Percentiles rank a stretch among this genome's conserved stretches.
phyloP scores from a whole-genome alignment of 345 rosid species.

The Linum usitatissimum region DNA sequence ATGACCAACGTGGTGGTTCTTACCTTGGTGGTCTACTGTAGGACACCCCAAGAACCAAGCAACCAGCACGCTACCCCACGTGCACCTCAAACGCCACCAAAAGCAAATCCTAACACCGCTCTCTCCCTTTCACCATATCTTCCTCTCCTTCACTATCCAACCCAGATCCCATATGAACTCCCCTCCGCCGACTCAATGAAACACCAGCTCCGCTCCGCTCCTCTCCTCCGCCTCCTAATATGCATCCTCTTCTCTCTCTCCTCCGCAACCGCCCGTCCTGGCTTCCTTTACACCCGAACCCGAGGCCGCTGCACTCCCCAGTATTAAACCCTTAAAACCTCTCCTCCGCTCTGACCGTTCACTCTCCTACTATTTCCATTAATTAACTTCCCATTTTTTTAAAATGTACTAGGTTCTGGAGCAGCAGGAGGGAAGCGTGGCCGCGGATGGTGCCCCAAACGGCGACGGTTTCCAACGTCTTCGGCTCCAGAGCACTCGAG shows the following conservation, averaged over 20 bases:
- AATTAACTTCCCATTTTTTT: not conserved
- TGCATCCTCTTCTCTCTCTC: not conserved
- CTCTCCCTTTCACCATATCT: not conserved
- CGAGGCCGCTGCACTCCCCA: slow-evolving; percentile 83
- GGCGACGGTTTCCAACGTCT: slow-evolving; percentile 63
- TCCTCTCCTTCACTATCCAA: not conserved
- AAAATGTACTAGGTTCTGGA: slow-evolving; percentile 54
- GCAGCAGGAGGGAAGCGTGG: slow-evolving; percentile 68
- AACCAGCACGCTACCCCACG: no score
- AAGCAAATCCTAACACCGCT: not conserved
- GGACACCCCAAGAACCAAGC: no score
- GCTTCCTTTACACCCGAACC: slow-evolving; percentile 49
- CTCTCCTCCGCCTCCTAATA: not conserved
- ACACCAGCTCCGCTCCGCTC: not conserved
- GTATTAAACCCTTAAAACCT: slow-evolving; percentile 30
- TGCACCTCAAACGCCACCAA: no score
- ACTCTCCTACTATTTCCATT: not conserved
- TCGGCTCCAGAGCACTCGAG: slow-evolving; percentile 53
- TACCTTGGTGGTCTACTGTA: no score
- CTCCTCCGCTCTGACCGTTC: not conserved
- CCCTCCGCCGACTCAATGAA: not conserved
- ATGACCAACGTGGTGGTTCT: no score
- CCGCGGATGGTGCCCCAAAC: slow-evolving; percentile 80
- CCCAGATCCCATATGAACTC: not conserved
- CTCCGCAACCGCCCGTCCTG: slow-evolving; percentile 21